A percentile compares a stretch with the other conserved stretches of the same genome.
Conservation (phyloP, 1,284 basidiomycete genomes). For the Thecaphora thlaspeos region DNA sequence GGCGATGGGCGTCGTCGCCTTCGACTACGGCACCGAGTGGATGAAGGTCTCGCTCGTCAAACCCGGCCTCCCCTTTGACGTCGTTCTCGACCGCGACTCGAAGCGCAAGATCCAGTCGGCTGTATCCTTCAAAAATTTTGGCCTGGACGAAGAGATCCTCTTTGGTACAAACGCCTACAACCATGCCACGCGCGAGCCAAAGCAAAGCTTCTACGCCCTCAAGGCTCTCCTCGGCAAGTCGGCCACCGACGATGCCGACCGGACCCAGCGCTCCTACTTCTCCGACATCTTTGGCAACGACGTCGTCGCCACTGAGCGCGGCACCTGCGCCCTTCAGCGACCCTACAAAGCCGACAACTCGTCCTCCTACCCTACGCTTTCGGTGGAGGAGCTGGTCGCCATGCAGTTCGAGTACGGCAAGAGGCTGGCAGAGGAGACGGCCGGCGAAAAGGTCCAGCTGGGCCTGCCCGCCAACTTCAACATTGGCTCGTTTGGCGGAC, state of each 20-base stretch:
- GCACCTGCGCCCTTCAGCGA: constrained; percentile 34
- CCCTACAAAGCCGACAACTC: constrained; percentile 28
- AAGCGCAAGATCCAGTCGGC: constrained; percentile 91
- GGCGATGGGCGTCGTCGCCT: constrained; percentile 54
- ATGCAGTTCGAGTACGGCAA: constrained; percentile 92
- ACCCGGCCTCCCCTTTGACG: constrained; percentile 92
- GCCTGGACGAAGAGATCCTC: constrained; percentile 66
- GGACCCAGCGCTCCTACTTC: constrained; percentile 20
- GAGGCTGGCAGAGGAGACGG: constrained; percentile 76
- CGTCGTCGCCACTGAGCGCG: constrained; percentile 33
- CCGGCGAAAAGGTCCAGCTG: constrained; percentile 59
- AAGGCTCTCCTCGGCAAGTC: constrained; percentile 76
- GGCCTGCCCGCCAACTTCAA: constrained; percentile 38
- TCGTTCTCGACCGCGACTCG: constrained; percentile 91
- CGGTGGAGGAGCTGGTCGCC: constrained; percentile 84
- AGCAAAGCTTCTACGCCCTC: constrained; percentile 79
- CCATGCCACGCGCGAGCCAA: constrained; percentile 83
- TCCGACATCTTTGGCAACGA: constrained; percentile 41
- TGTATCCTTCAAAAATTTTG: constrained; percentile 60
- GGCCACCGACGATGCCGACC: constrained; percentile 19
- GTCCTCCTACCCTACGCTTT: constrained; percentile 25
- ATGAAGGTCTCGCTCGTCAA: constrained; percentile 90
- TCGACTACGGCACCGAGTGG: constrained; percentile 57
- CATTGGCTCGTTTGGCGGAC: constrained; percentile 45
- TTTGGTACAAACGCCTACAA: constrained; percentile 86